A percentile compares a stretch with the other conserved stretches of the same genome.
Conservation (phyloP, 257 asterid genomes). For the Paulownia fortunei region DNA sequence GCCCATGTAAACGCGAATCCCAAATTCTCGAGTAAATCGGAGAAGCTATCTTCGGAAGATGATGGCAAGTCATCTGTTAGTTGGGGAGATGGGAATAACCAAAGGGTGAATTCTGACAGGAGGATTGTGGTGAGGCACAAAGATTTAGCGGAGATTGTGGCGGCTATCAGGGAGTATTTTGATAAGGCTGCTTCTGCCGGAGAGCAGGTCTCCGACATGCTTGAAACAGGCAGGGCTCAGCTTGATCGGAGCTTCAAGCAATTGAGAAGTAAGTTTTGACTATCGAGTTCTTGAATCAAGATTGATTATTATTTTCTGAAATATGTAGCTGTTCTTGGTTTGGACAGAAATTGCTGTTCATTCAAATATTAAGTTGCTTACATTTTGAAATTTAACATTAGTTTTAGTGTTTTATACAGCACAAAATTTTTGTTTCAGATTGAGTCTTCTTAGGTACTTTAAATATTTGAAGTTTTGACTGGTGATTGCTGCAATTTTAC, state of each 20-base stretch:
- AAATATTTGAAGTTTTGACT: neutral
- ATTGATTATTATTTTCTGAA: neutral
- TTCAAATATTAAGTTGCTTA: neutral
- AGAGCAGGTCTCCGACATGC: slow-evolving; percentile 89
- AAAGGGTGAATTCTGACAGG: slow-evolving; percentile 59
- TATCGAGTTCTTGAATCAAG: slow-evolving; percentile 18
- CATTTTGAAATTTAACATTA: neutral
- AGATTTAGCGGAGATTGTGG: slow-evolving; percentile 87
- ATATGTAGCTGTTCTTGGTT: neutral
- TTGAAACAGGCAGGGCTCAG: slow-evolving; percentile 90
- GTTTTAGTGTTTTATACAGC: neutral
- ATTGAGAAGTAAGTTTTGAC: slow-evolving; percentile 66
- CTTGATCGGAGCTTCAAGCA: slow-evolving; percentile 90
- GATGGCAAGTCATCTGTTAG: slow-evolving; percentile 72
- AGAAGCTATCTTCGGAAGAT: slow-evolving; percentile 57
- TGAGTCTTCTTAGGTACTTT: neutral
- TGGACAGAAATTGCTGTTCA: neutral
- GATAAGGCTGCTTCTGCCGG: slow-evolving; percentile 93
- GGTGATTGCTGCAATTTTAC: neutral
- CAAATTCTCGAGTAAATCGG: slow-evolving; percentile 53
- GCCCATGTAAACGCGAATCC: slow-evolving; percentile 35
- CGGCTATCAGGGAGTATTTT: slow-evolving; percentile 79
- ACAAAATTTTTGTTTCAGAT: neutral
- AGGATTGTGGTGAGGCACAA: slow-evolving; percentile 88
- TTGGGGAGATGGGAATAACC: slow-evolving; percentile 70